Evolutionary conservation across 768 basidiomycete species (phyloP).

Genomic region (Suillus hirtellus): DNA sequence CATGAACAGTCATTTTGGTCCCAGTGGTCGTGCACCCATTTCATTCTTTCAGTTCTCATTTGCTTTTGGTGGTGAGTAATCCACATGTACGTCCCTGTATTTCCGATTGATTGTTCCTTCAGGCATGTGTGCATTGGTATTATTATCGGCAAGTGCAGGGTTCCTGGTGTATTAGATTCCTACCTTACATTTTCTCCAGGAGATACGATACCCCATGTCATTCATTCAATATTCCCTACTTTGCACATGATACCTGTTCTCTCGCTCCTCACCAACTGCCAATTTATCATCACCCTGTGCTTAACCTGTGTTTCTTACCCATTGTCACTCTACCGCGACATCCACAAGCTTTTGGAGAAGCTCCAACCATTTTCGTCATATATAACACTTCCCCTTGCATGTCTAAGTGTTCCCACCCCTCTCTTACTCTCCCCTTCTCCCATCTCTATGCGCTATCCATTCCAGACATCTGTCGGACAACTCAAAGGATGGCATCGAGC

Average conservation of each 20-base stretch:
- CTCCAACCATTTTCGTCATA: too few species aligned
- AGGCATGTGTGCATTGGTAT: constrained; percentile 98
- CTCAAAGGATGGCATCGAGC: too few species aligned
- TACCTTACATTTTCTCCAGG: constrained; percentile 43
- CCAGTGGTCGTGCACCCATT: constrained; percentile 87
- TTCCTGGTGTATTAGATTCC: neutral
- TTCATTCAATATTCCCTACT: constrained; percentile 80
- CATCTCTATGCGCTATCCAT: too few species aligned
- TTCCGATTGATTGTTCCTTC: constrained; percentile 12
- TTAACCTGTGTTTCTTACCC: too few species aligned
- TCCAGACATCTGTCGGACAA: too few species aligned
- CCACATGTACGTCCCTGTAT: neutral
- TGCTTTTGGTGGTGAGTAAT: constrained; percentile 82
- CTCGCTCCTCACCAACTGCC: constrained; percentile 23
- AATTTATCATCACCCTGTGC: too few species aligned
- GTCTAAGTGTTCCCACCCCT: too few species aligned
- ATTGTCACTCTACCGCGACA: too few species aligned
- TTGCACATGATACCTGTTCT: constrained; percentile 69
- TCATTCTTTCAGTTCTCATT: constrained; percentile 98
- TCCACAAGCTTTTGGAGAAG: too few species aligned
- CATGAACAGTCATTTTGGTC: constrained; percentile 91
- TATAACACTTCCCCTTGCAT: too few species aligned
- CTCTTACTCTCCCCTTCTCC: too few species aligned
- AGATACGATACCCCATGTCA: constrained; percentile 94
- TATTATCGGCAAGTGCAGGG: constrained; percentile 61